phyloP scores from a whole-genome alignment of 106 monocot species.

The Narthecium ossifragum region DNA sequence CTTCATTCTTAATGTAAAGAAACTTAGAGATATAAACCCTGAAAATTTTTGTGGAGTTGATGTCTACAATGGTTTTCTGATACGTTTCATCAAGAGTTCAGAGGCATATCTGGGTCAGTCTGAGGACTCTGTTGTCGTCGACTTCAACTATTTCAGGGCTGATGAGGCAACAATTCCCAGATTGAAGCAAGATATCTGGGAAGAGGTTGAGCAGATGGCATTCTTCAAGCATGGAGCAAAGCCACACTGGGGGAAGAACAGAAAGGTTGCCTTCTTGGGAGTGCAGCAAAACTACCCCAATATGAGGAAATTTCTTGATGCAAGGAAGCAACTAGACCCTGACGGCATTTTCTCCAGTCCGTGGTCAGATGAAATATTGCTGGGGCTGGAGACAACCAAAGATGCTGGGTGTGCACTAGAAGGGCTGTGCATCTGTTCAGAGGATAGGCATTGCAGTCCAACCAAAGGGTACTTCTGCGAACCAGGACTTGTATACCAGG shows the following conservation, averaged over 20 bases:
- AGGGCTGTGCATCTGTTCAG: constrained; percentile 72
- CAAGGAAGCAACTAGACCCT: constrained; percentile 38
- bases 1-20: constrained; percentile 68
- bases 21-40: constrained; percentile 41
- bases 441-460: constrained; percentile 75
- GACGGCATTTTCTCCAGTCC: constrained; percentile 42
- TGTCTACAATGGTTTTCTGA: constrained; percentile 63
- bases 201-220: constrained; percentile 87
- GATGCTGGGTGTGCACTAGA: constrained; percentile 67
- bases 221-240: constrained; percentile 60
- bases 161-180: constrained; percentile 47
- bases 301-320: constrained; percentile 32
- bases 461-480: constrained; percentile 49
- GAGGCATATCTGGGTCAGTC: constrained; percentile 58
- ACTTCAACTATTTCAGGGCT: constrained; percentile 84
- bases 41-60: constrained; percentile 66
- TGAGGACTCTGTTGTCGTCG: constrained; percentile 66
- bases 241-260: constrained; percentile 79
- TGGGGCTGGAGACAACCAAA: constrained; percentile 8
- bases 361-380: constrained; percentile 49
- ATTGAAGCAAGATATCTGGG: constrained; percentile 64
- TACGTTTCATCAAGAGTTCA: constrained; percentile 66
- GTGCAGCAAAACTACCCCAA: constrained; percentile 43
- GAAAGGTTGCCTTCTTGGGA: constrained; percentile 55
- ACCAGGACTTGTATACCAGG: constrained; percentile 53